phyloP scores from a whole-genome alignment of 2,329 filamentous ascomycete genomes.

The Pyrenochaeta sp. region DNA sequence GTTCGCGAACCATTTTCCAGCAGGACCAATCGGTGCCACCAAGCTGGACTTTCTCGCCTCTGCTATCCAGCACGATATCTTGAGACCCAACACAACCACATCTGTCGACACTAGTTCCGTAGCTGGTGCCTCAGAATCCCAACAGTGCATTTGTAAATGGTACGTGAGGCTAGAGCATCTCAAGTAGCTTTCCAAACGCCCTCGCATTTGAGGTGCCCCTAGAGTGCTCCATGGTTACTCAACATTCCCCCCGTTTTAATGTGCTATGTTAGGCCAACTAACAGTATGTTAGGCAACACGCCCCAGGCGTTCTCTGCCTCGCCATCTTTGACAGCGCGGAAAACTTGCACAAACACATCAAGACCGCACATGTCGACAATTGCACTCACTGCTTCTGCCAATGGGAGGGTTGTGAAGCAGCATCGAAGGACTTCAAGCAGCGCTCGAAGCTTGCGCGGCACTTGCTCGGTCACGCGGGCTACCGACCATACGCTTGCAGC shows the following conservation, averaged over 20 bases:
- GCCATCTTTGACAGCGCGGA: constrained; percentile 38
- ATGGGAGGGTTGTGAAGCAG: constrained; percentile 47
- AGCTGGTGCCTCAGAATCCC: constrained; percentile 11
- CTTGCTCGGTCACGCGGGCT: constrained; percentile 47
- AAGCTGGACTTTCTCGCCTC: constrained; percentile 42
- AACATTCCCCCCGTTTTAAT: not conserved
- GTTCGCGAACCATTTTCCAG: constrained; percentile 27
- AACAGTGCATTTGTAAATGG: constrained; percentile 44
- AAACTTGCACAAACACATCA: constrained; percentile 48
- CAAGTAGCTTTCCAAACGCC: not conserved
- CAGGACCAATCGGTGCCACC: constrained; percentile 16
- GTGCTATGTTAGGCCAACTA: not conserved
- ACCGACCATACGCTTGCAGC: constrained; percentile 49
- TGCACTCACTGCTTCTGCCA: constrained; percentile 47
- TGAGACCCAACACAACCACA: constrained; percentile 24
- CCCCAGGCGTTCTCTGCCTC: constrained; percentile 36
- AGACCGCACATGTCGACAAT: constrained; percentile 45
- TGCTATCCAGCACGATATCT: constrained; percentile 37
- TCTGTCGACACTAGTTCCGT: constrained; percentile 13
- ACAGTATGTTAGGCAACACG: constrained; percentile 29
- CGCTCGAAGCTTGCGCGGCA: constrained; percentile 50
- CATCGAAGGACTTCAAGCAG: constrained; percentile 50
- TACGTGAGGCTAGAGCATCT: constrained; percentile 8
- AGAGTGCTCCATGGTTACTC: not conserved
- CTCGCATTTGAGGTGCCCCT: not conserved